These are phyloP conservation scores for Przewalskia tangutica DNA, from an alignment of 257 asterid species.

Conservation along the genomic window DNA sequence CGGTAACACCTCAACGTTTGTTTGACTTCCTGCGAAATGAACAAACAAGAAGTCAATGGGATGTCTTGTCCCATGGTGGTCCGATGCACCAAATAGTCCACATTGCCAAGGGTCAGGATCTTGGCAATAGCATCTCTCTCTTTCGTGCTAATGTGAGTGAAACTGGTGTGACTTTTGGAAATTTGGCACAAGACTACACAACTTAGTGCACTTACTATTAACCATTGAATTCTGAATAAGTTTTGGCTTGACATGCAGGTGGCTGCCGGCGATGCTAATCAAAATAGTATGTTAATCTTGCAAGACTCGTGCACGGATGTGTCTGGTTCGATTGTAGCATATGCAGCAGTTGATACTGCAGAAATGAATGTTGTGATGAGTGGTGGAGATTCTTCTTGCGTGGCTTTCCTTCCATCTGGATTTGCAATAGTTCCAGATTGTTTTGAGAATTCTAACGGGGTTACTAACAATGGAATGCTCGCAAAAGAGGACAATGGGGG, in stretches of 20 bases:
- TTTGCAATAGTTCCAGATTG: conserved; percentile 60
- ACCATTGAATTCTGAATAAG: not conserved
- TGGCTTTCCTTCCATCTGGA: conserved; percentile 70
- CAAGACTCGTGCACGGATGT: conserved; percentile 58
- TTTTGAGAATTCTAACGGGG: conserved; percentile 14
- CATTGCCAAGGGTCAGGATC: conserved; percentile 59
- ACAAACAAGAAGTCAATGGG: conserved; percentile 63
- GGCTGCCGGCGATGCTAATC: conserved; percentile 18
- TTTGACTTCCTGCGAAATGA: conserved; percentile 56
- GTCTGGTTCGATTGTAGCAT: conserved; percentile 55
- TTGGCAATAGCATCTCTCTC: conserved; percentile 44
- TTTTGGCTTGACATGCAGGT: conserved; percentile 27
- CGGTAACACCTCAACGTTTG: conserved; percentile 36
- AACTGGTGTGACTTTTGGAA: not conserved
- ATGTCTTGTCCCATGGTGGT: conserved; percentile 53
- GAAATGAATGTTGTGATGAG: conserved; percentile 42
- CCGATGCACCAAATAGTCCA: conserved; percentile 50
- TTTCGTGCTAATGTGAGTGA: conserved; percentile 55
- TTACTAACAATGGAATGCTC: not conserved
- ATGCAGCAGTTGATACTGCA: conserved; percentile 44
- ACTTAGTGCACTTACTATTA: not conserved
- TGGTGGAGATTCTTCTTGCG: conserved; percentile 57
- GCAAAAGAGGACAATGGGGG: conserved; percentile 15
- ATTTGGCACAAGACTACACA: not conserved
- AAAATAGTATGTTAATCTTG: conserved; percentile 39